Evolutionary conservation across 2,329 filamentous ascomycete species (phyloP), one percentile per base, ranked within the genome.

Genomic region (Trichoderma koningiopsis): DNA sequence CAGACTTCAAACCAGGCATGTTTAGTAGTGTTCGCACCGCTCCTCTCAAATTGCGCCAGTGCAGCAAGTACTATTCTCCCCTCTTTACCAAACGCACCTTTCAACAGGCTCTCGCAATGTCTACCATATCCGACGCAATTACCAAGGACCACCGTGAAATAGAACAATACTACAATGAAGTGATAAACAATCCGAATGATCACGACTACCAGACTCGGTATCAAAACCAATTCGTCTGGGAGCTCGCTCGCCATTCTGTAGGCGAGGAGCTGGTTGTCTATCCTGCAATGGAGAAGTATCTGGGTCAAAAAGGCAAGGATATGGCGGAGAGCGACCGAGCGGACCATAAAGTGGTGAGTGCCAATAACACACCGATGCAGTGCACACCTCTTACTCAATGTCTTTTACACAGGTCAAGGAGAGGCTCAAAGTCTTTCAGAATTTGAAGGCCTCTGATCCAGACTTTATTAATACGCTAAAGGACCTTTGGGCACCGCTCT

Each of bases 141-240:
- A 71, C 70, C 60, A 73, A 76, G 24, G 77, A 79, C 59, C 77
- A 78, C 55, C 73, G 75, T 5, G 77, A 78, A 67, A 57, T 79
- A 3, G 71, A 77, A 67, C 35, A 78, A 1, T 83, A 81, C 73
- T 81, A 83, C 73, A 76, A 79, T 33, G 80, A 83, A 56, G 81
- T 85, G 59, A 72, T 81, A 55, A 75, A 73, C 35, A 72, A 75
- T 33, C 71, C 79, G 0, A 73, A 71, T 16, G 77, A 81, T 49
- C 72, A 76, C 5, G 79, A 83, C 33, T 76, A 81, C 7, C 77
- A 80, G 72, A 73, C 75, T n/a, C 78, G 78, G 24, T 84, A 79
- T 70, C 79, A 80, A 10, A 86, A 86, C 56, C 79, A 81, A 55
- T 84, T 85, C 62, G 77, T 79, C 0, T 85, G 83, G 84, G 83